phyloP scores from a whole-genome alignment of 2,329 filamentous ascomycete genomes.

The Ophiocordyceps robertsii region DNA sequence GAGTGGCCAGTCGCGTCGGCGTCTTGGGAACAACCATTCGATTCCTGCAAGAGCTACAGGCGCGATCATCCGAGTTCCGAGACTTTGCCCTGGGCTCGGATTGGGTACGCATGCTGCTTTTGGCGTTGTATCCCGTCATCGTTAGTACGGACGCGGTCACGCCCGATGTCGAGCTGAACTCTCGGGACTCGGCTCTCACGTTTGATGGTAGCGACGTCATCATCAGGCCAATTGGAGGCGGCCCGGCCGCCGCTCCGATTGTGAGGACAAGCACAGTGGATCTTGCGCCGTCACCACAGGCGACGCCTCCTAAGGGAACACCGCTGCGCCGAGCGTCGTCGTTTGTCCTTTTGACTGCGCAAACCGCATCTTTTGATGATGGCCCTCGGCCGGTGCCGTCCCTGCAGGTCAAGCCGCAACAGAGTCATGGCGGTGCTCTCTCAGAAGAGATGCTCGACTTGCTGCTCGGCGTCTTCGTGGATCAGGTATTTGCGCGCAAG shows the following conservation, averaged over 20 bases:
- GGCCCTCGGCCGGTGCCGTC: constrained; percentile 25
- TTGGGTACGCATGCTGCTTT: constrained; percentile 68
- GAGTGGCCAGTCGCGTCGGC: constrained; percentile 37
- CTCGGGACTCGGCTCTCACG: constrained; percentile 63
- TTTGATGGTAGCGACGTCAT: constrained; percentile 81
- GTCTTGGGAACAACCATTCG: constrained; percentile 65
- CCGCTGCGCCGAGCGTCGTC: constrained; percentile 72
- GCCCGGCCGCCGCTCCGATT: constrained; percentile 52
- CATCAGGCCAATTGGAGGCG: constrained; percentile 52
- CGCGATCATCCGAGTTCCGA: constrained; percentile 62
- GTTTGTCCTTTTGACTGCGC: constrained; percentile 74
- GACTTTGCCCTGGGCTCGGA: constrained; percentile 72
- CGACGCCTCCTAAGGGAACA: constrained; percentile 37
- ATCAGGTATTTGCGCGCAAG: constrained; percentile 74
- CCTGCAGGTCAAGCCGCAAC: constrained; percentile 31
- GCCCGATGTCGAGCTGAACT: constrained; percentile 77
- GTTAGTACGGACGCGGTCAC: constrained; percentile 75
- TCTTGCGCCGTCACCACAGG: constrained; percentile 33
- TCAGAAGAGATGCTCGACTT: constrained; percentile 68
- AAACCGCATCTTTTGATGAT: constrained; percentile 42
- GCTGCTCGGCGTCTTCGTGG: constrained; percentile 66
- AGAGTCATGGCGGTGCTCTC: constrained; percentile 51
- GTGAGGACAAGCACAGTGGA: constrained; percentile 54
- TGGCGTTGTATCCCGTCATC: constrained; percentile 73
- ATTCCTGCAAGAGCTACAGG: constrained; percentile 68